phyloP scores from a whole-genome alignment of 352 stramenopile genomes.

The Phytophthora pluvialis region DNA sequence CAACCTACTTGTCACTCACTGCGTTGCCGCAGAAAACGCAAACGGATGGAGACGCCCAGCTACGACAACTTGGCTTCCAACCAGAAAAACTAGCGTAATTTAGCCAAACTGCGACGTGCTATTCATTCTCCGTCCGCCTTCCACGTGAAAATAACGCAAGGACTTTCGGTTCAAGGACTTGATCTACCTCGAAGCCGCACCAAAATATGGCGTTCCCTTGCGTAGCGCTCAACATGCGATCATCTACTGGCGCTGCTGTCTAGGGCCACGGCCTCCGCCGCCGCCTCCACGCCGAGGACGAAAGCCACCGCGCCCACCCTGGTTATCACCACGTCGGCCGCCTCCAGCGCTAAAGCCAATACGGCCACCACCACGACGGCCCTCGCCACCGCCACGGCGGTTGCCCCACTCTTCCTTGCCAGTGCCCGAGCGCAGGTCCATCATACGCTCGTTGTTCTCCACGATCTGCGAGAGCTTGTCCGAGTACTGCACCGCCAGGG shows the following conservation, averaged over 20 bases:
- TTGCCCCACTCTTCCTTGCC: conserved; percentile 75
- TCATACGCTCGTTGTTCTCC: conserved; percentile 92
- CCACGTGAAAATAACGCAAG: conserved; percentile 22
- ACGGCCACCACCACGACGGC: conserved; percentile 47
- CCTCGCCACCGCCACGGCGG: conserved; percentile 50
- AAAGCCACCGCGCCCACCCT: conserved; percentile 55
- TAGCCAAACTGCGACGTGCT: conserved; percentile 34
- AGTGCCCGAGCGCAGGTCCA: conserved; percentile 78
- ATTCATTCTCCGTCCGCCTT: conserved; percentile 36
- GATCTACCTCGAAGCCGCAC: conserved; percentile 22
- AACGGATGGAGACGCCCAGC: conserved; percentile 17
- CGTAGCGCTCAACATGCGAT: conserved; percentile 27
- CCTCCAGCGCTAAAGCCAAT: conserved; percentile 45
- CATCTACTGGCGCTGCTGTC: conserved; percentile 52
- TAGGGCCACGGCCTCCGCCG: conserved; percentile 40
- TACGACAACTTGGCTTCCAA: conserved; percentile 11
- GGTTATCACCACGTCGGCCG: conserved; percentile 53
- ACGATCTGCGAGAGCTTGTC: conserved; percentile 93
- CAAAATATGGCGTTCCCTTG: conserved; percentile 21
- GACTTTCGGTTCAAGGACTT: conserved; percentile 14
- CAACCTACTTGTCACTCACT: conserved; percentile 13
- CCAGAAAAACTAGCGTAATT: conserved; percentile 30
- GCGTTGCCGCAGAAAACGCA: conserved; percentile 20
- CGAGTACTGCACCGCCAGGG: conserved; percentile 95
- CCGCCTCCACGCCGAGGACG: conserved; percentile 49